A percentile compares a stretch with the other conserved stretches of the same genome.
These are phyloP conservation scores for Cryptococcus floricola DNA, from an alignment of 1,284 basidiomycete species.

Conservation along the genomic window DNA sequence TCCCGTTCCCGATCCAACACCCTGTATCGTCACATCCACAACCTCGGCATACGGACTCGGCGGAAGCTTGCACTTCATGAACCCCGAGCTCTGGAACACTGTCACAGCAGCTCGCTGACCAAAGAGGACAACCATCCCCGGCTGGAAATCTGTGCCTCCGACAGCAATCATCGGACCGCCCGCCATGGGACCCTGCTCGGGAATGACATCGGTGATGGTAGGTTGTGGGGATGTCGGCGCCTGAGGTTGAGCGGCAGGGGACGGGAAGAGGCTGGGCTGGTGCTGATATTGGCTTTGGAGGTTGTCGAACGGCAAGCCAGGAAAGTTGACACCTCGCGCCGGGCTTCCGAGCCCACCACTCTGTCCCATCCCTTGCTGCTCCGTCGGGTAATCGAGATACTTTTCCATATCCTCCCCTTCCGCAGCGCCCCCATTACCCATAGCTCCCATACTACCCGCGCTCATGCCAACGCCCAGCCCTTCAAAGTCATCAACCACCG, in stretches of 20 bases:
- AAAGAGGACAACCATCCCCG: constrained; percentile 68
- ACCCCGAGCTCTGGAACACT: constrained; percentile 88
- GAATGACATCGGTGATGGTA: constrained; percentile 63
- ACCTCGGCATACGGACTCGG: constrained; percentile 76
- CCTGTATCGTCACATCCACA: constrained; percentile 80
- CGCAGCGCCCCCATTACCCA: neutral
- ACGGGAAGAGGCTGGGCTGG: neutral
- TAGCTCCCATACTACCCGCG: too few species aligned
- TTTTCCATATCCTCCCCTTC: constrained; percentile 7
- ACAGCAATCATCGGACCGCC: constrained; percentile 95
- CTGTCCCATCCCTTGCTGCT: neutral
- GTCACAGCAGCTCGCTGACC: constrained; percentile 80
- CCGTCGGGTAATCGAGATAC: constrained; percentile 40
- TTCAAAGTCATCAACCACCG: neutral
- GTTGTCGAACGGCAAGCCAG: constrained; percentile 11
- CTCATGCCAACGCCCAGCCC: too few species aligned
- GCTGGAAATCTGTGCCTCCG: constrained; percentile 77
- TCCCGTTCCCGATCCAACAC: constrained; percentile 36
- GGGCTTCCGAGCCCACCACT: neutral
- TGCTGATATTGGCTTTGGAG: neutral
- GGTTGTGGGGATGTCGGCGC: constrained; percentile 28
- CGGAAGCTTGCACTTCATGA: constrained; percentile 86
- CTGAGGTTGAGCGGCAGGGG: constrained; percentile 9
- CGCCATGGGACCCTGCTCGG: constrained; percentile 81
- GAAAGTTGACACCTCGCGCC: constrained; percentile 3